Percentiles rank a stretch among this genome's conserved stretches.
phyloP scores from a whole-genome alignment of 257 asterid species.

The Forsythia suspensa region DNA sequence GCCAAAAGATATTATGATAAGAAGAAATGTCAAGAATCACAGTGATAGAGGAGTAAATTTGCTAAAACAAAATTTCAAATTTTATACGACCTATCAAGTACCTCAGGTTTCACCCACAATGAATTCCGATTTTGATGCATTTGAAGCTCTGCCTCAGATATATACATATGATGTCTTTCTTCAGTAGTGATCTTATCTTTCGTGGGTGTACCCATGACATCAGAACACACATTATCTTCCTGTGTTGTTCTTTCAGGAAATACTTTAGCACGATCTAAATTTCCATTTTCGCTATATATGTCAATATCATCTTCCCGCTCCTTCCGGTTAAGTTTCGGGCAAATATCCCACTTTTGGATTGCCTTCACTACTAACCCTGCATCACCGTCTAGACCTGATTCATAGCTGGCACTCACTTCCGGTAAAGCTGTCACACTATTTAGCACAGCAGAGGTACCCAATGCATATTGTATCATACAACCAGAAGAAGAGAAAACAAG shows the following conservation, averaged over 20 bases:
- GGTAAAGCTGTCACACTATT: constrained; percentile 37
- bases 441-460: constrained; percentile 53
- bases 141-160: constrained; percentile 85
- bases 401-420: constrained; percentile 38
- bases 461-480: constrained; percentile 61
- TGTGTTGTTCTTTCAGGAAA: constrained; percentile 58
- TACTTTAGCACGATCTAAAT: constrained; percentile 59
- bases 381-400: constrained; percentile 44
- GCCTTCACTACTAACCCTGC: constrained; percentile 61
- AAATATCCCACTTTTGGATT: constrained; percentile 80
- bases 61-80: constrained; percentile 14
- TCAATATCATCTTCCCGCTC: constrained; percentile 58
- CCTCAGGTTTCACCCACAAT: constrained; percentile 78
- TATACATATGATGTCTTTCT: constrained; percentile 68
- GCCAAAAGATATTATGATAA: constrained; percentile 27
- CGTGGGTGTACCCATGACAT: constrained; percentile 18
- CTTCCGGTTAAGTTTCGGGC: constrained; percentile 60
- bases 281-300: constrained; percentile 61
- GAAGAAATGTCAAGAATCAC: constrained; percentile 19
- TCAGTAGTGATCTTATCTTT: constrained; percentile 36
- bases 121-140: constrained; percentile 71
- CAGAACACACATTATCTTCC: constrained; percentile 34
- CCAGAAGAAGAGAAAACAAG: constrained; percentile 87
- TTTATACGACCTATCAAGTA: constrained; percentile 20
- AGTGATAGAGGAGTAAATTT: neutral